Evolutionary conservation across 331 rosid genomes (phyloP), one percentile per base, ranked within the genome.

Genomic region (Saraca asoca): DNA sequence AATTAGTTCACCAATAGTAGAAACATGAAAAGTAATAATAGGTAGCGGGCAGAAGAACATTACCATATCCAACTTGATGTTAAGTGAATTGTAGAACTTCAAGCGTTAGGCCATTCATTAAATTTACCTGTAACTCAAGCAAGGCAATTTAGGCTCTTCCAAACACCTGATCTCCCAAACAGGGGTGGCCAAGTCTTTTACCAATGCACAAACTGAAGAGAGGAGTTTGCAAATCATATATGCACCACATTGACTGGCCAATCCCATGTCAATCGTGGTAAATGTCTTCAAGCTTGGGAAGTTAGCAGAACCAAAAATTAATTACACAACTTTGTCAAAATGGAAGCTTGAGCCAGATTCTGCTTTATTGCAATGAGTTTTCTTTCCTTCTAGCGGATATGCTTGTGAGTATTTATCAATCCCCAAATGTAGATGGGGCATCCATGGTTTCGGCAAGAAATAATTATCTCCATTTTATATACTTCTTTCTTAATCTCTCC

Each of bases 291-390:
- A 12, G 29, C 15, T 20, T 39, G 41, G 7, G 52, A 51, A 64
- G 58, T 2, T 8, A 49, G 39, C 15, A 15, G 57, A 51, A 54
- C 34, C 51, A 19, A 15, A 55, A 24, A 58, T 18, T 14, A 24
- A 16, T 20, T 34, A 54, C 43, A 43, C 38, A 58, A 33, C 15
- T 57, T 14, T 9, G 51, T 71, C 58, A 68, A 24, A 9, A 18
- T 57, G 63, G 49, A 52, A 71, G 51, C 57, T 51, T 18, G 51
- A 71, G 51, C 58, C 35, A 75, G 38, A 19, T 61, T 48, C 76
- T 48, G 42, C 49, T 42, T 70, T 57, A 44, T 20, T 58, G 69
- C 69, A 50, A 75, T 50, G 58, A 55, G 35, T 49, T 66, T 67
- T 13, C 65, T 53, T 51, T 59, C 65, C 66, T 58, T 15, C 53